A percentile compares a stretch with the other conserved stretches of the same genome.
phyloP scores from a whole-genome alignment of 2,329 filamentous ascomycete genomes.

The Exophiala sp. region DNA sequence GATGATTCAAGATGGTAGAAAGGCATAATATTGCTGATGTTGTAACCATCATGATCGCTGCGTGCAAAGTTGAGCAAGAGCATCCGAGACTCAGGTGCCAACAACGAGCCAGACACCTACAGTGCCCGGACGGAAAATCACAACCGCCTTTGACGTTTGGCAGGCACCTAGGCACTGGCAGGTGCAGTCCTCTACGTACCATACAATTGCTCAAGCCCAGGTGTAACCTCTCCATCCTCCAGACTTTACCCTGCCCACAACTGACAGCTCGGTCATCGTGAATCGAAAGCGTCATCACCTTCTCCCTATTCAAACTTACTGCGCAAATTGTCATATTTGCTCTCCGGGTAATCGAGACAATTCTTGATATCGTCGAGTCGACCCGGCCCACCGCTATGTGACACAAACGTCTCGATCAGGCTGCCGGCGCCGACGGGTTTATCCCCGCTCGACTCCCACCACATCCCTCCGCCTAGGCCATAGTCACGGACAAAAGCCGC shows the following conservation, averaged over 20 bases:
- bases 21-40: too few species aligned
- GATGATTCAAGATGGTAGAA: too few species aligned
- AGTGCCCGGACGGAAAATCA: too few species aligned
- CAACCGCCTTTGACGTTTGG: too few species aligned
- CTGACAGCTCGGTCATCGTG: too few species aligned
- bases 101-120: too few species aligned
- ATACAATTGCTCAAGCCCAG: not conserved
- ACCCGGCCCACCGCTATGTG: constrained; percentile 31
- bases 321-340: constrained; percentile 50
- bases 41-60: too few species aligned
- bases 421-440: constrained; percentile 54
- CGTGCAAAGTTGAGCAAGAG: too few species aligned
- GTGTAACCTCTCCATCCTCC: not conserved
- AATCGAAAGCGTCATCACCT: constrained; percentile 24
- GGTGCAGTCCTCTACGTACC: not conserved
- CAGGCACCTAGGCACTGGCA: too few species aligned
- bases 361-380: constrained; percentile 46
- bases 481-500: constrained; percentile 61
- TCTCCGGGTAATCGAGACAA: constrained; percentile 47
- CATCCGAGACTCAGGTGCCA: too few species aligned
- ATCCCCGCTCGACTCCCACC: constrained; percentile 87
- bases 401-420: constrained; percentile 55
- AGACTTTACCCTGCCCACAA: too few species aligned
- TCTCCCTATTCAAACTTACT: constrained; percentile 35
- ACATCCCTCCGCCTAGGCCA: constrained; percentile 84